Evolutionary conservation across 352 stramenopile species (phyloP).

Genomic region (Pythium monospermum): DNA sequence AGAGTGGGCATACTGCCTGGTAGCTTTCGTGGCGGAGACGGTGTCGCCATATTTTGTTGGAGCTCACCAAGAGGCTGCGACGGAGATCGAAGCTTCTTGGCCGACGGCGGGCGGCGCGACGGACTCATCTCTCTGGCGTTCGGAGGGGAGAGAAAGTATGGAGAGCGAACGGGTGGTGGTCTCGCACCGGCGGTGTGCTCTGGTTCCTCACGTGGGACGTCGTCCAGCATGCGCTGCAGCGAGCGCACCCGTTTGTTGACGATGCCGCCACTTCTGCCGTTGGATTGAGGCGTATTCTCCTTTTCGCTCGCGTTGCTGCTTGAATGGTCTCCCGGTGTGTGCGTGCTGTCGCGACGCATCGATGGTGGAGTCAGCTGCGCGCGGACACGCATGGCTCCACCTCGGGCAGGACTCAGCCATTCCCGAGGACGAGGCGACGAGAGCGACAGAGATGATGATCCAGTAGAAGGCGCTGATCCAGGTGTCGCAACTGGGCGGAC

Average conservation of each 20-base stretch:
- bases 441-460: constrained; percentile 4
- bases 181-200: constrained; percentile 17
- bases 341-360: constrained; percentile 4
- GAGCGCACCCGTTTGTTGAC: constrained; percentile 76
- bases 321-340: constrained; percentile 8
- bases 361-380: constrained; percentile 18
- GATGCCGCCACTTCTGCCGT: constrained; percentile 18
- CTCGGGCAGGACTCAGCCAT: constrained; percentile 58
- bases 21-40: constrained; percentile 6
- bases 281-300: constrained; percentile 23
- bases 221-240: constrained; percentile 70
- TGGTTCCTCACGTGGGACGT: constrained; percentile 36
- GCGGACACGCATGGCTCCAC: constrained; percentile 1
- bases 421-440: constrained; percentile 36
- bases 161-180: constrained; percentile 17
- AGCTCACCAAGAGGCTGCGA: constrained; percentile 12
- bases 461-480: too few species aligned
- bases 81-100: constrained; percentile 16
- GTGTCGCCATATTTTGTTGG: constrained; percentile 15
- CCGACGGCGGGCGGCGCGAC: constrained; percentile 13
- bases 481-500: neutral
- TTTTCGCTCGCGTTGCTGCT: constrained; percentile 15
- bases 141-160: constrained; percentile 19
- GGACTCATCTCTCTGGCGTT: constrained; percentile 21
- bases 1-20: neutral